Evolutionary conservation across 2,329 filamentous ascomycete genomes (phyloP), one percentile per base, ranked within the genome.

Genomic region (Claviceps pusilla): DNA sequence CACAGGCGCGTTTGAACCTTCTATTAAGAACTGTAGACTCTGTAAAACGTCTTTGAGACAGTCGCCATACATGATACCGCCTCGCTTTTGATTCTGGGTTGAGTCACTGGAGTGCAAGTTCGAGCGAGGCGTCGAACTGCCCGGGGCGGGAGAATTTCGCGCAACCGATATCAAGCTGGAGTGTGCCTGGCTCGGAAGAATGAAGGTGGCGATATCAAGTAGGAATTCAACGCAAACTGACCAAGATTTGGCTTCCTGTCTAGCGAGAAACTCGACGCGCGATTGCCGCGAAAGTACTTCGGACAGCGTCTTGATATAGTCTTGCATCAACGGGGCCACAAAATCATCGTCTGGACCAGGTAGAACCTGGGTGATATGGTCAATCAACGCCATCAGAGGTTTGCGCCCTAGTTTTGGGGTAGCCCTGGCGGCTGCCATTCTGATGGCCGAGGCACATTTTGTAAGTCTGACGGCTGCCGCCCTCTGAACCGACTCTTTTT

Each of bases 311-410:
- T 87, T 95, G 59, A 87, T 76, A 65, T 96, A 95, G 63, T 93
- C 82, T 50, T 82, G 76, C 29, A 83, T 71, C 5, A 98, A 74
- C 12, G 86, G 83, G 55, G 82, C 76, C 58, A 88, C 82, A 53
- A 85, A 79, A 2, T 73, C 76, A 14, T 81, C 81, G 53, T 82
- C 78, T 3, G 70, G 68, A 0, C 73, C 77, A 2, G 82, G 79
- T 3, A 95, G 73, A 19, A 82, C 81, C 59, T 95, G 83, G 3
- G 81, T 83, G 57, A 97, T 84, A 68, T 95, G 89, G 59, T 89
- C 83, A 59, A 95, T 74, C 16, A 96, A 72, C 6, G 86, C 80
- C 60, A 84, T 78, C n/a, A 91, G 74, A 0, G 89, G 91, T 66
- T 89, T 94, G 56, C 76, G 74, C 62, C 83, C 86, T 58, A 97